phyloP scores from a whole-genome alignment of 2,329 filamentous ascomycete genomes.

The Paecilomyces formosus region DNA sequence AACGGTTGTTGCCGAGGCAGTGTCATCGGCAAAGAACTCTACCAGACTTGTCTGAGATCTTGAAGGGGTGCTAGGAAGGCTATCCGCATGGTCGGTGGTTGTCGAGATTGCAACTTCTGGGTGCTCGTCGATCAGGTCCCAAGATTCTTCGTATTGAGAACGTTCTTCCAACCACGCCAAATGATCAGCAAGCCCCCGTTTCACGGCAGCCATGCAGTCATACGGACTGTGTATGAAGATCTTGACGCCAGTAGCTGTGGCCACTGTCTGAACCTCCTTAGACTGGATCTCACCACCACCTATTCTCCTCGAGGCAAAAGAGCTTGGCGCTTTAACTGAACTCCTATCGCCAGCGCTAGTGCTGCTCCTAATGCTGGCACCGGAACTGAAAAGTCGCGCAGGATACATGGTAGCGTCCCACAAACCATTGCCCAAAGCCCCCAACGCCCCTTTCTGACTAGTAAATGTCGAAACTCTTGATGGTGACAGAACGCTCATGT shows the following conservation, averaged over 20 bases:
- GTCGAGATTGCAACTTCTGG: constrained; percentile 57
- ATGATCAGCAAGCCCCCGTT: constrained; percentile 78
- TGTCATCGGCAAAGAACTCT: constrained; percentile 68
- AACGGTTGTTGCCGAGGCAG: constrained; percentile 55
- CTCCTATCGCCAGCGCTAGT: constrained; percentile 49
- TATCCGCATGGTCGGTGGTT: constrained; percentile 28
- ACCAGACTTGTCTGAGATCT: constrained; percentile 40
- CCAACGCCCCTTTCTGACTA: constrained; percentile 65
- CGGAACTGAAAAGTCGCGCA: constrained; percentile 77
- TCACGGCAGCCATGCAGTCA: constrained; percentile 88
- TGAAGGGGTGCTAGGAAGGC: constrained; percentile 21
- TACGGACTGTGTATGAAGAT: constrained; percentile 96
- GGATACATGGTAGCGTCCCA: constrained; percentile 90
- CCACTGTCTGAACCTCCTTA: constrained; percentile 41
- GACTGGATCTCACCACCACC: constrained; percentile 29
- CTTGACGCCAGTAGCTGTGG: constrained; percentile 56
- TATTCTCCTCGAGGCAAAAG: constrained; percentile 48
- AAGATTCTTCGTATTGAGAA: constrained; percentile 74
- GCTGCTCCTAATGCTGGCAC: constrained; percentile 64
- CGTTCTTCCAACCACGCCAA: constrained; percentile 78
- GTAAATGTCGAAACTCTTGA: constrained; percentile 58
- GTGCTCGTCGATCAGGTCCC: constrained; percentile 81
- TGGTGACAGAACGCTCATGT: constrained; percentile 75
- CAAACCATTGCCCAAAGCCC: constrained; percentile 65
- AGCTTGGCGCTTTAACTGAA: constrained; percentile 45